Evolutionary conservation across 371 early-diverging fungal genomes (phyloP).

Genomic region (Mortierella sp.): DNA sequence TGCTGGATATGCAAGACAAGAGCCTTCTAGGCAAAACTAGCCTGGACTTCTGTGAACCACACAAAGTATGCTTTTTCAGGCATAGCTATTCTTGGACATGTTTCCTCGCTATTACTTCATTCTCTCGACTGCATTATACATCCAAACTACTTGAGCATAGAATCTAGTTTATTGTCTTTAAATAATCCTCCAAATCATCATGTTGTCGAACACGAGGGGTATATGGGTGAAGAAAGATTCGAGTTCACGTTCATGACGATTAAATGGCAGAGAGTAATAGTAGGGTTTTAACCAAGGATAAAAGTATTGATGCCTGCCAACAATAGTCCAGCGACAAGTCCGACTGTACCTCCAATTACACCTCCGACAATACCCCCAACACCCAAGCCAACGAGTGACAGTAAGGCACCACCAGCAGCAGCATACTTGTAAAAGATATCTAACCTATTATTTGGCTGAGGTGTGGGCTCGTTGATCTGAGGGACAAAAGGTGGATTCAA

Average conservation of each 20-base stretch:
- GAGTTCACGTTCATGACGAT: no score
- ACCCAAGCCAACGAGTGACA: background rate
- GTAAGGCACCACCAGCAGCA: background rate
- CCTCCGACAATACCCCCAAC: constrained; percentile 8
- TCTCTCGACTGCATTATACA: background rate
- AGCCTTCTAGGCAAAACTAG: constrained; percentile 26
- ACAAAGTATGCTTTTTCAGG: no score
- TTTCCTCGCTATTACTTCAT: background rate
- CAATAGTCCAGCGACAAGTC: background rate
- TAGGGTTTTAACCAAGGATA: background rate
- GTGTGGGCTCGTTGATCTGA: background rate
- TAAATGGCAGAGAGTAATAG: background rate
- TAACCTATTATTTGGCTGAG: background rate
- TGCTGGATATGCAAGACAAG: constrained; percentile 28
- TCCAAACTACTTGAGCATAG: background rate
- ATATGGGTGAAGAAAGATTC: no score
- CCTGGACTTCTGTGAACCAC: background rate
- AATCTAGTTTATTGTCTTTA: background rate
- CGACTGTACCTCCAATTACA: constrained; percentile 6
- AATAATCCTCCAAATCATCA: no score
- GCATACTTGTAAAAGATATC: constrained; percentile 2
- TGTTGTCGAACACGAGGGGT: no score
- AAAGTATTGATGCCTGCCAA: background rate
- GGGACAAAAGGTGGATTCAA: background rate
- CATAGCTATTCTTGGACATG: background rate